Evolutionary conservation across 768 basidiomycete species (phyloP).

Genomic region (Phaeotremella fagi): DNA sequence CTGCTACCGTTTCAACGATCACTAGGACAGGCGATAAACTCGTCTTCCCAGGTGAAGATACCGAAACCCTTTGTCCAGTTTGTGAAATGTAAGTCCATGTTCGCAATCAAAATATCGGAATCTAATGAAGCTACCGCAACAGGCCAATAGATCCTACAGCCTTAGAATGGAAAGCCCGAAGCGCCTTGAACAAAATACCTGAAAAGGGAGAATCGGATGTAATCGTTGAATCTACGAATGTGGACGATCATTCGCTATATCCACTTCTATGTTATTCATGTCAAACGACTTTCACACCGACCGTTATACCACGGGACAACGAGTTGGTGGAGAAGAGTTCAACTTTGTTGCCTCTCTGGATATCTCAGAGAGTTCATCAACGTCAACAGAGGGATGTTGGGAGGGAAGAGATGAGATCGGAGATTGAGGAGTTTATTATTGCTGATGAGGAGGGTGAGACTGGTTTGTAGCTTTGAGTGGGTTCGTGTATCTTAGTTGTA

Average conservation of each 20-base stretch:
- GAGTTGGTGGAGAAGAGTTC: conserved; percentile 1
- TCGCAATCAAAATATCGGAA: neutral
- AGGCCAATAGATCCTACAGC: conserved; percentile 44
- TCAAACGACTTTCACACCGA: conserved; percentile 37
- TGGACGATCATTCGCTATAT: conserved; percentile 13
- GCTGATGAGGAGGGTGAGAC: conserved; percentile 12
- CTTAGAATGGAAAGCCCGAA: conserved; percentile 43
- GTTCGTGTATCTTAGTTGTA: no score
- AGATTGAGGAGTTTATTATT: conserved; percentile 34
- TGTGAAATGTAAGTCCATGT: conserved; percentile 36
- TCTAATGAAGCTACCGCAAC: conserved; percentile 1
- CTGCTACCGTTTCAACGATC: conserved; percentile 48
- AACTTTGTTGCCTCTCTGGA: conserved; percentile 29
- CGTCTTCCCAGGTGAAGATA: conserved; percentile 28
- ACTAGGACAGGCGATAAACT: conserved; percentile 46
- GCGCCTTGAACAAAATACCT: conserved; percentile 36
- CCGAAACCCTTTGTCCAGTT: conserved; percentile 23
- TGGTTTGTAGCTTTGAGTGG: neutral
- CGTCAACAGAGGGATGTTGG: conserved; percentile 10
- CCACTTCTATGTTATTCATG: conserved; percentile 42
- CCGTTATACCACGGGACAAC: conserved; percentile 2
- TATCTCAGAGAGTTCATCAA: conserved; percentile 10
- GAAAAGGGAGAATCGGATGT: neutral
- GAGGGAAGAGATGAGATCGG: conserved; percentile 31
- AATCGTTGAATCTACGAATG: neutral